Percentiles rank a stretch among this genome's conserved stretches.
Evolutionary conservation across 306 rosid species (phyloP).

Genomic region (Oemleria cerasiformis): DNA sequence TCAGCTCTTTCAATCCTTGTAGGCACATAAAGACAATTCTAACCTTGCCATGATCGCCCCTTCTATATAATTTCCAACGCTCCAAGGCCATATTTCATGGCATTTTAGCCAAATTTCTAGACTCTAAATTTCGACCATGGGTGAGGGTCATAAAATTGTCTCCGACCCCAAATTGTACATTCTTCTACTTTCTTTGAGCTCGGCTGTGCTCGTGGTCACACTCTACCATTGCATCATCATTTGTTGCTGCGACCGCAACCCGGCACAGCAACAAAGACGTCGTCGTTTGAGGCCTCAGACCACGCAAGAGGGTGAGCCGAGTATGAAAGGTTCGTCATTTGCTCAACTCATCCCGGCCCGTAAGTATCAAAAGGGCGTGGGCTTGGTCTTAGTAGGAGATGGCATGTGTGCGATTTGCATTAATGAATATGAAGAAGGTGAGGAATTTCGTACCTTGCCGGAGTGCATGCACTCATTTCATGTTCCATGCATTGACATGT

Average conservation of each 20-base stretch:
- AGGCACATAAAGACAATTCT: neutral
- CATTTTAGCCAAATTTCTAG: neutral
- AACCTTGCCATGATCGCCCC: neutral
- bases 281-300: neutral
- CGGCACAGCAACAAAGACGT: neutral
- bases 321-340: slow-evolving; percentile 1
- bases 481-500: slow-evolving; percentile 56
- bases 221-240: slow-evolving; percentile 41
- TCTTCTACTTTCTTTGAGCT: slow-evolving; percentile 42
- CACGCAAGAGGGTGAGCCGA: neutral
- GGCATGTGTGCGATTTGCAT: slow-evolving; percentile 56
- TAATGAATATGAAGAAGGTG: slow-evolving; percentile 63
- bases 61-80: neutral
- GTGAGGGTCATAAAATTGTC: neutral
- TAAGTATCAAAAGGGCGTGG: slow-evolving; percentile 20
- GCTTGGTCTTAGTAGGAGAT: slow-evolving; percentile 4
- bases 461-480: slow-evolving; percentile 69
- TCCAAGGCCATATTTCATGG: neutral
- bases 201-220: slow-evolving; percentile 42
- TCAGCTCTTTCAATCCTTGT: neutral
- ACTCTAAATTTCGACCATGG: slow-evolving; percentile 10
- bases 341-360: slow-evolving; percentile 45
- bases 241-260: slow-evolving; percentile 32
- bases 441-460: slow-evolving; percentile 50
- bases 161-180: slow-evolving; percentile 11